Base-by-base conservation (phyloP, 1,139 yeast species). In the Petasospora rhodanensis region DNA sequence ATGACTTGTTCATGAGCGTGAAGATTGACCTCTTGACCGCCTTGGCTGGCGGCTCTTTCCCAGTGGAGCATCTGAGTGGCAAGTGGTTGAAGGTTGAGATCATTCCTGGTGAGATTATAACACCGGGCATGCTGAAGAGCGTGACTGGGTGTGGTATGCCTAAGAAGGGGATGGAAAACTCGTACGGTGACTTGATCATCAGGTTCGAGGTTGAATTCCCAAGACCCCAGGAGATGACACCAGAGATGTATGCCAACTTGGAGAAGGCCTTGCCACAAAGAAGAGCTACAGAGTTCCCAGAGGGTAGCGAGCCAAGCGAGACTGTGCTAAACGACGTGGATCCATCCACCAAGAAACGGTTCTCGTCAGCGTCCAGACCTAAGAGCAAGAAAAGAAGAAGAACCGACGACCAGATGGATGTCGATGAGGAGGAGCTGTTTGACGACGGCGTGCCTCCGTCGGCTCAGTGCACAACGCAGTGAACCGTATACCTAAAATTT, bases 91-190 rank as follows among this genome's bases (percentile, higher is more conserved):
- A 62, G 25, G 54, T 76, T 2, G 49, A 55, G 3, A 48, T 72
- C 11, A 54, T 58, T 21, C 46, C 59, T 13, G 79, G 78, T 4
- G 77, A 73, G 43, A 54, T 75, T 1, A 63, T 71, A 12, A 59
- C 60, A 14, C 66, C 73, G 4, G 70, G 68, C 6, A 55, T 58
- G 5, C 64, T 76, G 2, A 76, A 74, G 41, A 53, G 70, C 5
- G 65, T 76, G 2, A 60, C 61, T 35, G 73, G 72, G 1, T 56
- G 61, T 28, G 83, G 84, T 15, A 74, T 76, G 79, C 95, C 95
- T 4, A 70, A 76, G 20, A 73, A 58, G 64, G 34, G 36, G 5
- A 3, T 24, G 2, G 25, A 62, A 54, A 37, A 14, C 13, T 13
- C 56, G 13, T 59, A 42, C 43, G 82, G 82, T 25, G 67, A 73